phyloP scores from a whole-genome alignment of 2,329 filamentous ascomycete genomes.

The Fusarium mangiferae region DNA sequence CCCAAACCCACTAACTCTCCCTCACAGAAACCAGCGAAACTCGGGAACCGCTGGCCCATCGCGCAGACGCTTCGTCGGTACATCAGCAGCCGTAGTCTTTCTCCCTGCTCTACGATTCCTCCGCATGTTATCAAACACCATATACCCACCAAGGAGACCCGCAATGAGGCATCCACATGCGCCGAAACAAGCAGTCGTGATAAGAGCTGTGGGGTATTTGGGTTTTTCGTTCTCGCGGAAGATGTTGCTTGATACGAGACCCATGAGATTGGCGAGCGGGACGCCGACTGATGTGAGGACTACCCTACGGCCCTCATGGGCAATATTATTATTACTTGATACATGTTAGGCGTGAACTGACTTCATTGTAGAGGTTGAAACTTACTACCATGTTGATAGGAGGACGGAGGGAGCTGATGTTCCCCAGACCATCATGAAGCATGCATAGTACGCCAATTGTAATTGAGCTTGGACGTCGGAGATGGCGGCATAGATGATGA shows the following conservation, averaged over 20 bases:
- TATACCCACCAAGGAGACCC: conserved; percentile 65
- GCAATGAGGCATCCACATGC: conserved; percentile 68
- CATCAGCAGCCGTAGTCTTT: conserved; percentile 8
- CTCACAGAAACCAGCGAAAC: conserved; percentile 18
- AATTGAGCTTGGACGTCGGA: conserved; percentile 9
- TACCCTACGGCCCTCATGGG: fast-evolving
- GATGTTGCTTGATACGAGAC: conserved; percentile 74
- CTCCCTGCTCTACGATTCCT: conserved; percentile 7
- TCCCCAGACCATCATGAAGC: conserved; percentile 26
- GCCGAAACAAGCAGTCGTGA: conserved; percentile 73
- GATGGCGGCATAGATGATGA: conserved; percentile 20
- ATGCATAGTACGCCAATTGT: background rate
- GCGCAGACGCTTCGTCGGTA: background rate
- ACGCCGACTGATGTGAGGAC: conserved; percentile 12
- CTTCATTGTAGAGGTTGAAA: too few relatives aligned
- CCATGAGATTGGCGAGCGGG: conserved; percentile 43
- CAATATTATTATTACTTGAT: background rate
- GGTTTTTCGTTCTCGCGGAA: conserved; percentile 72
- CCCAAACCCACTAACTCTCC: background rate
- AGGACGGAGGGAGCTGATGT: conserved; percentile 1
- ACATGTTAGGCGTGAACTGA: too few relatives aligned
- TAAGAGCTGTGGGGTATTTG: conserved; percentile 72
- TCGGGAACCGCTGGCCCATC: conserved; percentile 12
- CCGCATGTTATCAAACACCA: conserved; percentile 62
- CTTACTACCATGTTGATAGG: conserved; percentile 9